These are phyloP conservation scores for Ballota nigra DNA, from an alignment of 257 asterid genomes.

Conservation along the genomic window DNA sequence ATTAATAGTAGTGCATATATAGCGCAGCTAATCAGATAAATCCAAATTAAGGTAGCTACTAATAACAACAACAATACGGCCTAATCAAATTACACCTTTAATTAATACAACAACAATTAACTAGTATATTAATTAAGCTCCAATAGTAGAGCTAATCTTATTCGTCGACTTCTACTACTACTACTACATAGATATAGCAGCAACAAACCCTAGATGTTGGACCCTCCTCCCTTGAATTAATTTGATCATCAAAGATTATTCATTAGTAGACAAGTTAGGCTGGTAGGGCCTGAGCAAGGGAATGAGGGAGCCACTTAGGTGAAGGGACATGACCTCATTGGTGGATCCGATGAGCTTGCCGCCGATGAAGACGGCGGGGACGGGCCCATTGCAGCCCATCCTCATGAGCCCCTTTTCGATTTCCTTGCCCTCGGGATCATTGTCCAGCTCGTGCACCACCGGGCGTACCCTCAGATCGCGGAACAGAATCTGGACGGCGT, in stretches of 20 bases:
- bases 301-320: conserved; percentile 61
- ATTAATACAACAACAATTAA: not conserved
- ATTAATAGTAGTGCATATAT: not conserved
- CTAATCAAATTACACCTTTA: conserved; percentile 13
- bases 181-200: not conserved
- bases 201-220: not conserved
- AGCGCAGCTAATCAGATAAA: not conserved
- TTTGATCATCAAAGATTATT: not conserved
- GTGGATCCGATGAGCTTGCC: conserved; percentile 70
- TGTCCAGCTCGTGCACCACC: conserved; percentile 46
- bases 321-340: conserved; percentile 83
- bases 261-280: conserved; percentile 13
- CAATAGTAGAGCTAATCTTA: conserved; percentile 15
- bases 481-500: conserved; percentile 62
- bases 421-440: conserved; percentile 57
- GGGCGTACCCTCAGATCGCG: conserved; percentile 50
- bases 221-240: not conserved
- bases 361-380: conserved; percentile 61
- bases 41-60: not conserved
- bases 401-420: conserved; percentile 50
- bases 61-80: not conserved
- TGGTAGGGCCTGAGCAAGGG: conserved; percentile 47
- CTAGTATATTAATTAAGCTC: not conserved
- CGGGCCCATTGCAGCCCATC: conserved; percentile 51
- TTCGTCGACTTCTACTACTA: not conserved